Percentiles rank a stretch among this genome's conserved stretches.
Evolutionary conservation across 108 stramenopile genomes (phyloP).

Genomic region (Pseudonitzschia delicatissima): DNA sequence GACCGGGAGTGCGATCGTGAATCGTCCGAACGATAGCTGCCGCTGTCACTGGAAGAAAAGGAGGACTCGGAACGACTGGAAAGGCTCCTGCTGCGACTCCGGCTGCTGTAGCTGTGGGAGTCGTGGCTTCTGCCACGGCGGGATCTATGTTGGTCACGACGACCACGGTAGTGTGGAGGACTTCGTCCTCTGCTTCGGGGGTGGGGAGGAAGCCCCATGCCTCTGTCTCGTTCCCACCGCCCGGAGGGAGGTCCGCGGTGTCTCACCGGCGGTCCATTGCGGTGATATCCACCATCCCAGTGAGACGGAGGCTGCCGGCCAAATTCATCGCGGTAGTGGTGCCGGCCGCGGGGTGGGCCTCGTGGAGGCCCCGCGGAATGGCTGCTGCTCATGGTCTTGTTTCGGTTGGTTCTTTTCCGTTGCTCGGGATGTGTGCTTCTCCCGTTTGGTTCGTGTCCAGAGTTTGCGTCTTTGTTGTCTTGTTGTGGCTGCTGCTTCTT

Average conservation of each 20-base stretch:
- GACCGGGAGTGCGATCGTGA: slow-evolving; percentile 2
- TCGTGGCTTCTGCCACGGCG: slow-evolving; percentile 13
- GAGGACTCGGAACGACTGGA: background rate
- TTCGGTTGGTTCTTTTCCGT: too few relatives aligned
- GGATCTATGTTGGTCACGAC: background rate
- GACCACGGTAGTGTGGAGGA: background rate
- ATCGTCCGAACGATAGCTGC: background rate
- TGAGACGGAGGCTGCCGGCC: background rate
- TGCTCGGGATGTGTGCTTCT: too few relatives aligned
- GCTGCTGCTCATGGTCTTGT: too few relatives aligned
- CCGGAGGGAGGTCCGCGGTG: slow-evolving; percentile 10
- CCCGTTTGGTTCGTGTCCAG: background rate
- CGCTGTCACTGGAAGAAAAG: background rate
- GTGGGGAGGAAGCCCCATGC: slow-evolving; percentile 1
- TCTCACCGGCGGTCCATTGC: background rate
- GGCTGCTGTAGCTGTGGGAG: slow-evolving; percentile 11
- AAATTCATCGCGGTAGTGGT: slow-evolving; percentile 1
- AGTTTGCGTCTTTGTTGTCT: too few relatives aligned
- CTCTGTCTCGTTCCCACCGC: slow-evolving; percentile 17
- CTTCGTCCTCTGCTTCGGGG: slow-evolving; percentile 10
- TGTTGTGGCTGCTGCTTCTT: too few relatives aligned
- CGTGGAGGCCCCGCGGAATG: too few relatives aligned
- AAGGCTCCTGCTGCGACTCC: background rate
- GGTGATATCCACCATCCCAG: background rate
- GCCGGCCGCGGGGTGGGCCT: background rate